Percentiles rank a stretch among this genome's conserved stretches.
These are phyloP conservation scores for Cyclotella choctawhatcheeana DNA, from an alignment of 108 stramenopile species.

Conservation along the genomic window DNA sequence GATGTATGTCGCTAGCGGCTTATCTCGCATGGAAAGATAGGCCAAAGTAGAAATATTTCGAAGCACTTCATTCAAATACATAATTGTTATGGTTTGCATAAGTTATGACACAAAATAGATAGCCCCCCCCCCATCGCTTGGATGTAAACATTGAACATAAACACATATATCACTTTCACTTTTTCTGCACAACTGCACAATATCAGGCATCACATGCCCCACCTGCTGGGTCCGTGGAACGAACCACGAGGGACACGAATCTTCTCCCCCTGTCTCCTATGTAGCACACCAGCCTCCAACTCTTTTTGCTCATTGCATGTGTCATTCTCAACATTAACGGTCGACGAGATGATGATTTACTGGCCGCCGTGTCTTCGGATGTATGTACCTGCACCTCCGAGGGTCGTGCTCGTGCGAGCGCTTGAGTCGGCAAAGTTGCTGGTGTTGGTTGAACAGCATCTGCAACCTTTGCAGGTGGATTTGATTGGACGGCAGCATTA, in stretches of 20 bases:
- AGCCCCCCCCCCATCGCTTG: background rate
- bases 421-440: background rate
- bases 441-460: background rate
- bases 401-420: background rate
- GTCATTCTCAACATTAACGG: slow-evolving; percentile 5
- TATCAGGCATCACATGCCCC: background rate
- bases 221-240: background rate
- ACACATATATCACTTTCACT: slow-evolving; percentile 2
- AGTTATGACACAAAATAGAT: background rate
- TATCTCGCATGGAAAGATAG: slow-evolving; percentile 29
- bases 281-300: slow-evolving; percentile 21
- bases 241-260: background rate
- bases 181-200: background rate
- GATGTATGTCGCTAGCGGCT: slow-evolving; percentile 34
- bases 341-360: background rate
- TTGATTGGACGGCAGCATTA: background rate
- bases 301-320: slow-evolving; percentile 18
- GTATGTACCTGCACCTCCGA: background rate
- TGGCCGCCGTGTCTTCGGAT: background rate
- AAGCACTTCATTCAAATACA: background rate
- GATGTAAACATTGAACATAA: slow-evolving; percentile 7
- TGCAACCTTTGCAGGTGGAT: background rate
- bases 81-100: background rate
- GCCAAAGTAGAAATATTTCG: background rate
- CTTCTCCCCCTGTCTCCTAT: slow-evolving; percentile 3